These are phyloP conservation scores for Colletotrichum nymphaeae DNA, from an alignment of 2,329 filamentous ascomycete genomes.

Conservation along the genomic window DNA sequence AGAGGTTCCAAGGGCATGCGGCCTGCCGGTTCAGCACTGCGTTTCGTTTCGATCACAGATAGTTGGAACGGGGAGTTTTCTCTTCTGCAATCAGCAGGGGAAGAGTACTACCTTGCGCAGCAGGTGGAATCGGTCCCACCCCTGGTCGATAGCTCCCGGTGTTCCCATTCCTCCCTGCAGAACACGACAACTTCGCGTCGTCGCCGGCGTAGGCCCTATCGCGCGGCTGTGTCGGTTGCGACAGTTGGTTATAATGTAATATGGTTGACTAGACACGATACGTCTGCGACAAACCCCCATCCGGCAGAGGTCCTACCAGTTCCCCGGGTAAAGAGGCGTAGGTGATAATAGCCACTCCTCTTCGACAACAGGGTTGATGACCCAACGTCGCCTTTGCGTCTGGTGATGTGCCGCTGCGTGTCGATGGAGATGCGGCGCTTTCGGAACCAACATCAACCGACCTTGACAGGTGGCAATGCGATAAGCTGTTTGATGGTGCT, in stretches of 20 bases:
- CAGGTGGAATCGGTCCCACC: slow-evolving; percentile 19
- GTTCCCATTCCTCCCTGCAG: background rate
- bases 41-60: slow-evolving; percentile 18
- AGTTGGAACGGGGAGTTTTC: slow-evolving; percentile 1
- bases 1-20: background rate
- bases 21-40: background rate
- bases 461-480: slow-evolving; percentile 12
- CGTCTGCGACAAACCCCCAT: background rate
- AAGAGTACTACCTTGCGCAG: background rate
- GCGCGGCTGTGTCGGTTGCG: background rate
- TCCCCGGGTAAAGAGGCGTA: background rate
- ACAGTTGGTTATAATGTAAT: background rate
- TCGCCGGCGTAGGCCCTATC: slow-evolving; percentile 31
- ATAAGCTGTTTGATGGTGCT: slow-evolving; percentile 5
- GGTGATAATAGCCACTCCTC: background rate
- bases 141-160: background rate
- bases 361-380: background rate
- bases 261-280: background rate
- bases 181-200: slow-evolving; percentile 10
- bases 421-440: background rate
- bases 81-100: slow-evolving; percentile 5
- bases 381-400: slow-evolving; percentile 14
- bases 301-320: background rate
- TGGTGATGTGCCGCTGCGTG: slow-evolving; percentile 1
- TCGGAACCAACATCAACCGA: slow-evolving; percentile 14